phyloP scores from a whole-genome alignment of 768 basidiomycete species.

The Mycena leptocephala region DNA sequence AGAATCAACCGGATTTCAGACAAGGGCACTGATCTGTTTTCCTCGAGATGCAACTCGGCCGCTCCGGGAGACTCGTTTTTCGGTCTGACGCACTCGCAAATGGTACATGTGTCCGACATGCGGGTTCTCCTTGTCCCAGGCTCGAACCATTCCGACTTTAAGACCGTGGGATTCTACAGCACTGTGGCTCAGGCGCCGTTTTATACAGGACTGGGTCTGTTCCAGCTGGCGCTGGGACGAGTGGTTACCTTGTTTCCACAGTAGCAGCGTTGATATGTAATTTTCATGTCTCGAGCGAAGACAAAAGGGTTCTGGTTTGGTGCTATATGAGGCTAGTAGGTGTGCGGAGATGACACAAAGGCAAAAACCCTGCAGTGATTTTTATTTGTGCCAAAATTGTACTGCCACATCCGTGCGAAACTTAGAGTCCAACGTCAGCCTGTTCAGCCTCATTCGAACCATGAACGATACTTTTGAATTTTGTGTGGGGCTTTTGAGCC shows the following conservation, averaged over 20 bases:
- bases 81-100: conserved; percentile 61
- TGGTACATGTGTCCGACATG: conserved; percentile 69
- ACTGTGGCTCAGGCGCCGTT: conserved; percentile 63
- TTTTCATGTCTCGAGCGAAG: neutral
- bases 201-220: conserved; percentile 63
- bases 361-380: too few species aligned
- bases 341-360: too few species aligned
- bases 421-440: too few species aligned
- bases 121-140: conserved; percentile 63
- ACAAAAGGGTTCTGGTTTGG: too few species aligned
- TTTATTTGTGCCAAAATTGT: too few species aligned
- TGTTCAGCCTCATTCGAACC: too few species aligned
- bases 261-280: neutral
- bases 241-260: conserved; percentile 63
- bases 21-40: neutral
- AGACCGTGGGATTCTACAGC: conserved; percentile 67
- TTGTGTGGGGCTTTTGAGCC: too few species aligned
- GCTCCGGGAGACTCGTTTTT: conserved; percentile 58
- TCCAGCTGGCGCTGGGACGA: conserved; percentile 63
- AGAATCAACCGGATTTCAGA: too few species aligned
- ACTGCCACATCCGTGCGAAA: too few species aligned
- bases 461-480: too few species aligned
- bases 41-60: conserved; percentile 57
- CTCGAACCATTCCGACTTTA: conserved; percentile 63
- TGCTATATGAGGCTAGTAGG: too few species aligned